Percentiles rank a stretch among this genome's conserved stretches.
Conservation (phyloP, 23 red algal species). For the Pyropia haitanensis region DNA sequence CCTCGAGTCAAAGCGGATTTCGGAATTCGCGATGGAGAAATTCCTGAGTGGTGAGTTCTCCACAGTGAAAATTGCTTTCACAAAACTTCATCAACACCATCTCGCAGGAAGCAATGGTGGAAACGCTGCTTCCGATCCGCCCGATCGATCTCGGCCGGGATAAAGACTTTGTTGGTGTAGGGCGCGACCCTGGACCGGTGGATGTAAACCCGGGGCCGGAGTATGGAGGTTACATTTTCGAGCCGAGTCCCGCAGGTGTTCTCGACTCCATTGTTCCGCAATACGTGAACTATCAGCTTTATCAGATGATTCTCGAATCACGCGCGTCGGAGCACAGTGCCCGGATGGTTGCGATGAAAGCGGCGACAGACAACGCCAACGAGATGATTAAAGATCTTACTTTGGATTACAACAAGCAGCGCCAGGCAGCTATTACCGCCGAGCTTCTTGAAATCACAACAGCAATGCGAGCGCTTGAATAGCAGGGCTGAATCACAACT, state of each 20-base stretch:
- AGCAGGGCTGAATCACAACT: no score
- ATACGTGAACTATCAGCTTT: background rate
- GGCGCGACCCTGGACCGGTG: no score
- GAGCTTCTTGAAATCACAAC: constrained; percentile 17
- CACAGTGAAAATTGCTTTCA: background rate
- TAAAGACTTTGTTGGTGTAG: no score
- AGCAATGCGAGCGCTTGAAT: no score
- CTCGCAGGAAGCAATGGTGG: background rate
- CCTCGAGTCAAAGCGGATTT: background rate
- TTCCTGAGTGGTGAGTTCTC: background rate
- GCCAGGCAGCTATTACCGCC: constrained; percentile 6
- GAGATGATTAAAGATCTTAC: constrained; percentile 8
- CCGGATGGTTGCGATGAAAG: constrained; percentile 2
- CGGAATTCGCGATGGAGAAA: background rate
- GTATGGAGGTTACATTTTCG: background rate
- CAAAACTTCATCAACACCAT: background rate
- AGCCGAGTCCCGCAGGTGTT: background rate
- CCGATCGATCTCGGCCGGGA: no score
- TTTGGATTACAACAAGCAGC: constrained; percentile 1
- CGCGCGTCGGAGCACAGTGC: background rate
- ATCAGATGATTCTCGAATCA: background rate
- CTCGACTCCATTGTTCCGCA: background rate
- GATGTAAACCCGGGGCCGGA: background rate
- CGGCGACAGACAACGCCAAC: constrained; percentile 4
- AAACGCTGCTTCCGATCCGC: background rate